Conservation (phyloP, 2,329 filamentous ascomycete genomes). For the Simplicillium sp. region DNA sequence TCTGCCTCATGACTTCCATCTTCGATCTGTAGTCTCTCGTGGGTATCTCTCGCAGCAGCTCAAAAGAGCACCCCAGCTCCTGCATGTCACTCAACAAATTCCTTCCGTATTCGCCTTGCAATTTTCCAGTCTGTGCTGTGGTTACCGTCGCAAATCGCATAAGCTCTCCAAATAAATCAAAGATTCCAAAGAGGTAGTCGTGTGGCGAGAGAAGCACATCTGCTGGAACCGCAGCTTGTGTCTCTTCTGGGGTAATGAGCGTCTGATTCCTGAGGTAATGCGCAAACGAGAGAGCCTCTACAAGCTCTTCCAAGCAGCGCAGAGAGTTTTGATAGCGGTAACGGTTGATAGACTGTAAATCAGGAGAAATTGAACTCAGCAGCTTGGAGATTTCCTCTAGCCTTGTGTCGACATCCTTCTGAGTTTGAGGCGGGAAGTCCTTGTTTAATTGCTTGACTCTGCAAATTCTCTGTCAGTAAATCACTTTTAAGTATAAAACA, state of each 20-base stretch:
- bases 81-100: slow-evolving; percentile 76
- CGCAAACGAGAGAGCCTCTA: slow-evolving; percentile 82
- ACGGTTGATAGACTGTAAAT: slow-evolving; percentile 70
- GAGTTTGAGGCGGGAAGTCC: slow-evolving; percentile 57
- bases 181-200: slow-evolving; percentile 85
- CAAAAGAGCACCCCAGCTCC: slow-evolving; percentile 64
- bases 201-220: slow-evolving; percentile 61
- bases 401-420: slow-evolving; percentile 60
- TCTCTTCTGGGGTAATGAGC: slow-evolving; percentile 60
- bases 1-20: slow-evolving; percentile 74
- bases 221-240: slow-evolving; percentile 35
- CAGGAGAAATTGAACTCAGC: slow-evolving; percentile 58
- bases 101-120: slow-evolving; percentile 30
- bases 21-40: slow-evolving; percentile 62
- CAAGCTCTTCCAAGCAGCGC: slow-evolving; percentile 84
- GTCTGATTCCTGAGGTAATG: slow-evolving; percentile 75
- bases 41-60: slow-evolving; percentile 55
- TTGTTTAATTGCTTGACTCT: slow-evolving; percentile 57
- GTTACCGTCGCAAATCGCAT: slow-evolving; percentile 93
- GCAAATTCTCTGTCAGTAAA: not conserved
- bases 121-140: slow-evolving; percentile 62
- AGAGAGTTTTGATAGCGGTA: slow-evolving; percentile 75
- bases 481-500: not conserved
- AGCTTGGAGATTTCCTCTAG: slow-evolving; percentile 61
- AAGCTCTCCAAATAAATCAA: slow-evolving; percentile 90